Evolutionary conservation across 2,329 filamentous ascomycete genomes (phyloP).

Genomic region (Anthostomella pinea): DNA sequence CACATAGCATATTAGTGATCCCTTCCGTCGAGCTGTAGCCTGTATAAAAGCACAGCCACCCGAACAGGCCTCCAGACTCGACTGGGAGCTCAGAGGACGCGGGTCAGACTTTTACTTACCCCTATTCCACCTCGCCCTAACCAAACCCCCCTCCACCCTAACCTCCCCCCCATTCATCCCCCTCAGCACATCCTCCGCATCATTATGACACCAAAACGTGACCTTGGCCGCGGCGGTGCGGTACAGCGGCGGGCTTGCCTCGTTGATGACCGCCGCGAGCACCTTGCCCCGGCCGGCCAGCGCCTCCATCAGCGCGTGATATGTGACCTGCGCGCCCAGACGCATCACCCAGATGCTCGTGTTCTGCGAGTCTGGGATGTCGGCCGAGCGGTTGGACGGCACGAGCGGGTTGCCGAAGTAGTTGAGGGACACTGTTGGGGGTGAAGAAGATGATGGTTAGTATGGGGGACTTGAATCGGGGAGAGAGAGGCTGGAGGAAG

Average conservation of each 20-base stretch:
- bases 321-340: conserved; percentile 1
- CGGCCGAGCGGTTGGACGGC: conserved; percentile 5
- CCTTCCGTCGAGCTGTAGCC: no score
- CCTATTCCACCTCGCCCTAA: no score
- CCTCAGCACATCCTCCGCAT: conserved; percentile 3
- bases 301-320: conserved; percentile 3
- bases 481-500: no score
- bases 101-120: no score
- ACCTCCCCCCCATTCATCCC: conserved; percentile 4
- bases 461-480: no score
- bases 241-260: background rate
- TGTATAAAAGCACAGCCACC: no score
- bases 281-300: conserved; percentile 8
- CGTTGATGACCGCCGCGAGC: conserved; percentile 1
- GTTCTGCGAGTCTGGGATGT: conserved; percentile 7
- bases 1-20: no score
- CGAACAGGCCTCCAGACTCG: no score
- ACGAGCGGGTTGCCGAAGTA: conserved; percentile 9
- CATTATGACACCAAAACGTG: conserved; percentile 8
- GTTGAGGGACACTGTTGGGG: conserved; percentile 1
- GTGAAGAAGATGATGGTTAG: no score
- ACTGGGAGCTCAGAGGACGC: no score
- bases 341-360: conserved; percentile 8
- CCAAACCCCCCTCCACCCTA: no score
- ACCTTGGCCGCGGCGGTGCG: conserved; percentile 1